phyloP scores from a whole-genome alignment of 371 early-diverging fungal genomes.

The Mucor velutinosus region DNA sequence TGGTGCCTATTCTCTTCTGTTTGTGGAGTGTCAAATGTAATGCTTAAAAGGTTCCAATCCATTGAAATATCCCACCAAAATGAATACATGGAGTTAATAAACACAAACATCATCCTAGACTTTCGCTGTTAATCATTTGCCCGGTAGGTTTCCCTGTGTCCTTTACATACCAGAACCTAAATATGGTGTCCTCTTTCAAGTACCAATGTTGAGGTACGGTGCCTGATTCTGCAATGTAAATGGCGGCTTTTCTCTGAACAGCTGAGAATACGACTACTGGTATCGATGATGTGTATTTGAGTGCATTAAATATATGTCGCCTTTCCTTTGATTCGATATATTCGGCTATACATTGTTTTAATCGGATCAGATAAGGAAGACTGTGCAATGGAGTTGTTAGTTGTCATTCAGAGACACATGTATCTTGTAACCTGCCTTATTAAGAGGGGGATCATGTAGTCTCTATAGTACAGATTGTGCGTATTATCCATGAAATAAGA shows the following conservation, averaged over 20 bases:
- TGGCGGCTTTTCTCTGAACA: conserved; percentile 57
- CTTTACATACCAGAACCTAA: conserved; percentile 41
- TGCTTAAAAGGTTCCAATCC: conserved; percentile 82
- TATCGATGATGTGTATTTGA: conserved; percentile 84
- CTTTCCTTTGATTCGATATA: conserved; percentile 56
- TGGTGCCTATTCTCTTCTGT: background rate
- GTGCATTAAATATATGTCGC: conserved; percentile 85
- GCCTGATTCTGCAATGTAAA: conserved; percentile 35
- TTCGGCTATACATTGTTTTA: conserved; percentile 84
- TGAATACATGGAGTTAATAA: conserved; percentile 88
- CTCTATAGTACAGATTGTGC: conserved; percentile 47
- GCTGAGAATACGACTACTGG: conserved; percentile 84
- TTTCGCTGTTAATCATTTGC: background rate
- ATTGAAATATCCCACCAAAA: conserved; percentile 94
- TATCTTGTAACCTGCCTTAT: conserved; percentile 48
- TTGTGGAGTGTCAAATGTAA: conserved; percentile 20
- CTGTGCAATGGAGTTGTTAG: conserved; percentile 29
- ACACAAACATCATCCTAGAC: conserved; percentile 73
- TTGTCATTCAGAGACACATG: background rate
- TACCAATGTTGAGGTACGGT: conserved; percentile 43
- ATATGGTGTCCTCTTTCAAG: conserved; percentile 40
- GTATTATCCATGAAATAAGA: conserved; percentile 32
- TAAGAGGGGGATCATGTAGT: conserved; percentile 58
- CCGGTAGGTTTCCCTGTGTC: background rate
- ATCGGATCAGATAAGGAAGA: conserved; percentile 83